phyloP scores from a whole-genome alignment of 2,329 filamentous ascomycete genomes.

The Neofusicoccum sp. region DNA sequence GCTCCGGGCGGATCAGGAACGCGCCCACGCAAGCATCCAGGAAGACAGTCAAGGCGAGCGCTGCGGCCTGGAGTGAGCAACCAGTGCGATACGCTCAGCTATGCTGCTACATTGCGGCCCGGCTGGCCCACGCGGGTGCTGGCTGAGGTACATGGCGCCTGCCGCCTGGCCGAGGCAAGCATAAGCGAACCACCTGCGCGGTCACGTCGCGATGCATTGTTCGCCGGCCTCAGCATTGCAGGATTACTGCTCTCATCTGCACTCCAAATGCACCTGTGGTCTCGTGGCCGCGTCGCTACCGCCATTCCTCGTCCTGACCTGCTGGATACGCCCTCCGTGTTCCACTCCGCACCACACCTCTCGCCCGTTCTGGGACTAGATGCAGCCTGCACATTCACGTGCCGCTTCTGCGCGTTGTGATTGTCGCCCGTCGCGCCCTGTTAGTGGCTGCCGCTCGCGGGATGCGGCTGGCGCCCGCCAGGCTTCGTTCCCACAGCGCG shows the following conservation, averaged over 20 bases:
- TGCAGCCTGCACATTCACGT: slow-evolving; percentile 15
- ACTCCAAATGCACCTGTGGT: slow-evolving; percentile 14
- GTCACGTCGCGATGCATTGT: slow-evolving; percentile 4
- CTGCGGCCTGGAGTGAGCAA: background rate
- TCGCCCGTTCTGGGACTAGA: slow-evolving; percentile 13
- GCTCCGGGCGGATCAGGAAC: slow-evolving; percentile 12
- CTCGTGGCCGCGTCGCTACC: slow-evolving; percentile 16
- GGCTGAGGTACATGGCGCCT: slow-evolving; percentile 3
- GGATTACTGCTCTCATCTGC: slow-evolving; percentile 18
- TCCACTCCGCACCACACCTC: slow-evolving; percentile 15
- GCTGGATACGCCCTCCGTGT: slow-evolving; percentile 14
- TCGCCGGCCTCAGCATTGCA: slow-evolving; percentile 8
- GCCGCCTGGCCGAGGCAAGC: slow-evolving; percentile 13
- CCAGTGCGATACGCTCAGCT: background rate
- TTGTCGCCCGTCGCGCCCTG: slow-evolving; percentile 10
- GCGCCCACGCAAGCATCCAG: slow-evolving; percentile 8
- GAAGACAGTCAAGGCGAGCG: background rate
- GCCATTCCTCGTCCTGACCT: slow-evolving; percentile 11
- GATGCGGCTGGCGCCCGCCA: slow-evolving; percentile 9
- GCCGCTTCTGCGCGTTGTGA: slow-evolving; percentile 8
- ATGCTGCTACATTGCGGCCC: background rate
- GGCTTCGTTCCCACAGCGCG: slow-evolving; percentile 11
- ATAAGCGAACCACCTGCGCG: slow-evolving; percentile 2
- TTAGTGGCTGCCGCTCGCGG: slow-evolving; percentile 1
- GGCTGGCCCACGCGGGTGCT: slow-evolving; percentile 6